Evolutionary conservation across 2,329 filamentous ascomycete genomes (phyloP).

Genomic region (Coniosporium tulheliwenetii): DNA sequence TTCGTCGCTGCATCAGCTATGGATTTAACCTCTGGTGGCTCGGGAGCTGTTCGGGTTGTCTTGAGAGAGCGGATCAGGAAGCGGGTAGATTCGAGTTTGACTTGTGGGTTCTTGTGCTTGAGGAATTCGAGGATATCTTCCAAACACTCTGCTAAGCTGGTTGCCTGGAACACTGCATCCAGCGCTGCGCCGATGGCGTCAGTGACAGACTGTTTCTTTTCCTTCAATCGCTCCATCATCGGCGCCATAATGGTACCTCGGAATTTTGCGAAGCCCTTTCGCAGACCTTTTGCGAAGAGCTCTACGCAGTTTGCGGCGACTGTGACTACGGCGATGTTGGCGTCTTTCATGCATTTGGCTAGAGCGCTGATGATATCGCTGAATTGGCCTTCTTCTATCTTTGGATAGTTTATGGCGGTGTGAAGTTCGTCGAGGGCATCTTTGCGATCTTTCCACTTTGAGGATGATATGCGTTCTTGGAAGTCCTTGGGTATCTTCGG

Average conservation of each 20-base stretch:
- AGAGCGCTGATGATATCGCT: conserved; percentile 69
- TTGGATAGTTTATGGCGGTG: conserved; percentile 62
- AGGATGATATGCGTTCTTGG: conserved; percentile 66
- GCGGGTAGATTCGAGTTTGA: conserved; percentile 88
- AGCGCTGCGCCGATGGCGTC: conserved; percentile 78
- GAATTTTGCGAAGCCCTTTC: conserved; percentile 65
- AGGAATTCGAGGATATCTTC: conserved; percentile 78
- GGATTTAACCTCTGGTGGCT: conserved; percentile 65
- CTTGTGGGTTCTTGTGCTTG: conserved; percentile 90
- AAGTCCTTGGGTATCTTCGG: conserved; percentile 72
- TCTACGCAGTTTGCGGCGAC: conserved; percentile 90
- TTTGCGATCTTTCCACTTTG: conserved; percentile 98
- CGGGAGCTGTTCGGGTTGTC: conserved; percentile 68
- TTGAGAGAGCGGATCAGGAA: conserved; percentile 83
- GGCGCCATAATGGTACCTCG: conserved; percentile 66
- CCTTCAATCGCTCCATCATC: conserved; percentile 90
- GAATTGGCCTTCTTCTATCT: conserved; percentile 83
- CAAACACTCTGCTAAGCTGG: conserved; percentile 68
- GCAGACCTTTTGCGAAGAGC: conserved; percentile 70
- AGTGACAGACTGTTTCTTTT: conserved; percentile 82
- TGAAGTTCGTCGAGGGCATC: conserved; percentile 77
- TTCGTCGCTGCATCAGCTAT: conserved; percentile 87
- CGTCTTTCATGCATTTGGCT: conserved; percentile 97
- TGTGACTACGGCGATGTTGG: conserved; percentile 87
- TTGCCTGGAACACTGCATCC: conserved; percentile 52